Base-by-base conservation (phyloP, 306 rosid species). In the Abrus precatorius region DNA sequence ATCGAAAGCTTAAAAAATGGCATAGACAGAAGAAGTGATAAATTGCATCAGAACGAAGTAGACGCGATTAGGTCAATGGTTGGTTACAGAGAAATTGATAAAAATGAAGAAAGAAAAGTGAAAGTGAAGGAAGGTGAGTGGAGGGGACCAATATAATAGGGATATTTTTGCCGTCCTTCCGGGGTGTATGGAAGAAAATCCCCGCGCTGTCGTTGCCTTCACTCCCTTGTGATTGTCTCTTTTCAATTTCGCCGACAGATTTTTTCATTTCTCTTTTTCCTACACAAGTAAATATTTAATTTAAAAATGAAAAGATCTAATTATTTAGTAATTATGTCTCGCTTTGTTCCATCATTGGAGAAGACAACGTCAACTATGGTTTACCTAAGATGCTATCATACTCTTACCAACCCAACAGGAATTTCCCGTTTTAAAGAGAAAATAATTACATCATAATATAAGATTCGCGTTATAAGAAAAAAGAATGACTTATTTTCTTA, bases 161-260 rank as follows among this genome's bases (percentile, higher is more conserved):
- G 38, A 36, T 69, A 20, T 68, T 29, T 40, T 71, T 72, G 83
- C 80, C 68, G 74, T 72, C 65, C 70, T 78, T 80, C 85, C 85
- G 40, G 3, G 79, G 60, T 55, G 68, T 55, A 76, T 80, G 88
- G 83, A 76, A 80, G 49, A 69, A 75, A 75, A 69, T 44, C 67
- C 20, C 10, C 34, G 34, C 11, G 34, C 56, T 79, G 63, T 79
- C 83, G 9, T 61, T 7, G 13, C n/a, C 28, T 76, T 70, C 61
- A 43, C 41, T 43, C 60, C 43, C 38, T 52, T 36, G 43, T 63
- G 3, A 14, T 77, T 34, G 54, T 62, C 62, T 34, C 56, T 69
- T 66, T 75, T 68, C 41, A 28, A 28, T 69, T 72, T 67, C 48
- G 30, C 60, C 59, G 43, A 10, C 13, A 34, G 5, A 33, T 9